Evolutionary conservation across 2,329 filamentous ascomycete species (phyloP), one percentile per base, ranked within the genome.

Genomic region (Botrytis galanthina): DNA sequence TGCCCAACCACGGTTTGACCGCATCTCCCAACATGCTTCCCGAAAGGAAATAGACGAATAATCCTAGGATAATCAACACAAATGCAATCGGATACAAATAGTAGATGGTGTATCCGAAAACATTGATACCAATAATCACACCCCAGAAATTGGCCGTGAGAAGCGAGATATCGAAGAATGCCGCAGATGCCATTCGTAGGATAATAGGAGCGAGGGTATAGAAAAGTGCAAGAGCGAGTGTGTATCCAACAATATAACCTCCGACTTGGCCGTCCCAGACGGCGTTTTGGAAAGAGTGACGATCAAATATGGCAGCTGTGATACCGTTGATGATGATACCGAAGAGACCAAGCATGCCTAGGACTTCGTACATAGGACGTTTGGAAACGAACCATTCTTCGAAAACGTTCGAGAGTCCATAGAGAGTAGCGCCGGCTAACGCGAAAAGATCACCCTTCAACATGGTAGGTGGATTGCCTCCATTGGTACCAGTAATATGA

Each of bases 141-240:
- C 94, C 95, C 96, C 96, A 99, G 85, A 98, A 98, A 84, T 97
- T 98, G 78, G 91, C 93, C 3, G 96, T 98, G 74, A 99, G 86
- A 77, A 99, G 86, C 12, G 92, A 95, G 80, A 98, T 97, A 83
- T 99, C 97, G 86, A 98, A 97, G 84, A 99, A 98, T 32, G 95
- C 95, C 4, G 96, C 96, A 26, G 90, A 93, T 42, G 92, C 92
- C 85, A 98, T 92, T 77, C 96, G 93, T 83, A 98, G 91, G 76
- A 99, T 87, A 72, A 98, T 84, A 0, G 96, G 96, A 0, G 93
- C 94, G 4, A 96, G 86, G 12, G 91, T 90, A 85, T 99, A 99
- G 84, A 99, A 99, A 74, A 96, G 84, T 71, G 88, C 86, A 35
- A 99, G 87, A 74, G 91, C 90, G 29, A 98, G 83, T 0, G 96